Percentiles rank a stretch among this genome's conserved stretches.
These are phyloP conservation scores for Cyphellophora attinorum DNA, from an alignment of 2,329 filamentous ascomycete species.

Conservation along the genomic window DNA sequence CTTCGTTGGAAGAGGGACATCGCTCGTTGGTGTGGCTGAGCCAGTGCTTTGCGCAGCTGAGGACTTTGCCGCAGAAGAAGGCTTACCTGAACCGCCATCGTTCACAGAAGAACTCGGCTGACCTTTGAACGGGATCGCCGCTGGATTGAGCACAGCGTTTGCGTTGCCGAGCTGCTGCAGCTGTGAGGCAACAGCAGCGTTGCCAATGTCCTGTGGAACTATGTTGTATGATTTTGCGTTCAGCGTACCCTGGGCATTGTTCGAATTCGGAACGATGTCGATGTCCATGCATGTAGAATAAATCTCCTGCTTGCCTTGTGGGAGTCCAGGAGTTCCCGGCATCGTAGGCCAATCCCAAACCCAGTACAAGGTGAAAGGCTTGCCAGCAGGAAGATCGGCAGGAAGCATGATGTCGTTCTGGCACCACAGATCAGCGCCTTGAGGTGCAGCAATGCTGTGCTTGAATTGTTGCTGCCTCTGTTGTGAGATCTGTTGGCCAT, in stretches of 20 bases:
- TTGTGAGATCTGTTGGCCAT: slow-evolving; percentile 47
- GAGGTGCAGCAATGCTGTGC: slow-evolving; percentile 39
- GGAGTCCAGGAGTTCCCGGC: slow-evolving; percentile 24
- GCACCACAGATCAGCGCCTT: slow-evolving; percentile 60
- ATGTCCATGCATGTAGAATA: slow-evolving; percentile 43
- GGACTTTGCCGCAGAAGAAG: background rate
- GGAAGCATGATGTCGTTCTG: slow-evolving; percentile 75
- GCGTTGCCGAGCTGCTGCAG: slow-evolving; percentile 24
- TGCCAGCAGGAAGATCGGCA: slow-evolving; percentile 48
- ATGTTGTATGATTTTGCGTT: slow-evolving; percentile 16
- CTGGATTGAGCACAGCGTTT: slow-evolving; percentile 10
- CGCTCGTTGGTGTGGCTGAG: background rate
- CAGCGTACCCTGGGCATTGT: slow-evolving; percentile 5
- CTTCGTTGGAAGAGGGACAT: background rate
- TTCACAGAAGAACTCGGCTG: slow-evolving; percentile 5
- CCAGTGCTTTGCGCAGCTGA: background rate
- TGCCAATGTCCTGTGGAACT: slow-evolving; percentile 26
- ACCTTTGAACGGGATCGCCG: slow-evolving; percentile 13
- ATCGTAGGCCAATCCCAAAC: slow-evolving; percentile 84
- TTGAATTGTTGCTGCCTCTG: slow-evolving; percentile 50
- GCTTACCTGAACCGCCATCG: slow-evolving; percentile 1
- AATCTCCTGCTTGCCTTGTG: slow-evolving; percentile 34
- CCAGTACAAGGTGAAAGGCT: slow-evolving; percentile 80
- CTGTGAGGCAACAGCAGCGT: slow-evolving; percentile 29
- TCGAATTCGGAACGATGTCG: slow-evolving; percentile 25